Base-by-base conservation (phyloP, 2,329 filamentous ascomycete species). In the Botryotinia globosa region DNA sequence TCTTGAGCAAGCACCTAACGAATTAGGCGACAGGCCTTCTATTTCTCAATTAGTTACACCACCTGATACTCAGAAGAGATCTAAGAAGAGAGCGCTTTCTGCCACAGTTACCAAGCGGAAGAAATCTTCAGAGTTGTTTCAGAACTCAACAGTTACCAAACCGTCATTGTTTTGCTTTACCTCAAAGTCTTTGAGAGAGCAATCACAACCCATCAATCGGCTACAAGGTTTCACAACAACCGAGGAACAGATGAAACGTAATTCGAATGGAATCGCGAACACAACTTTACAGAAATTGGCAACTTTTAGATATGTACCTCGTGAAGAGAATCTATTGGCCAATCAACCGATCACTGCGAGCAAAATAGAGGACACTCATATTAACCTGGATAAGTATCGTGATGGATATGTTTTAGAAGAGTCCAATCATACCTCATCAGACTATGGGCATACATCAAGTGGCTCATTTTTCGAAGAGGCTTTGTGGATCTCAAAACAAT, bases 161-260 rank as follows among this genome's bases (percentile, higher is more conserved):
- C 74, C 75, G 44, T 65, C 71, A 25, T 8, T 54, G 22, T n/a
- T 44, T 44, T 56, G 48, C 32, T 65, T 73, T 32, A 56, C 34
- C 25, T 67, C 45, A 12, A 76, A 75, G n/a, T 10, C 67, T 37
- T 20, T 54, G n/a, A 51, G 73, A 14, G 9, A 54, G 25, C 48
- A 32, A 14, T 25, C 68, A 18, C 66, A 66, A 20, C 37, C 75
- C 44, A 65, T 77, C 37, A 75, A 74, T 9, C 75, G 64, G 29
- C 65, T 76, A 72, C 75, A 73, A 66, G 75, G 76, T 39, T 79
- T 75, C 69, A 77, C 74, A 34, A 78, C 77, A 51, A 79, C 79
- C n/a, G 75, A 80, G 74, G 74, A 78, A 54, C 59, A 66, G 22
- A 25, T 58, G 37, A 72, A 70, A 48, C 48, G 58, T 6, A 71